These are phyloP conservation scores for Acanthamoeba rhysodes DNA, from an alignment of 208 protist species.

Conservation along the genomic window DNA sequence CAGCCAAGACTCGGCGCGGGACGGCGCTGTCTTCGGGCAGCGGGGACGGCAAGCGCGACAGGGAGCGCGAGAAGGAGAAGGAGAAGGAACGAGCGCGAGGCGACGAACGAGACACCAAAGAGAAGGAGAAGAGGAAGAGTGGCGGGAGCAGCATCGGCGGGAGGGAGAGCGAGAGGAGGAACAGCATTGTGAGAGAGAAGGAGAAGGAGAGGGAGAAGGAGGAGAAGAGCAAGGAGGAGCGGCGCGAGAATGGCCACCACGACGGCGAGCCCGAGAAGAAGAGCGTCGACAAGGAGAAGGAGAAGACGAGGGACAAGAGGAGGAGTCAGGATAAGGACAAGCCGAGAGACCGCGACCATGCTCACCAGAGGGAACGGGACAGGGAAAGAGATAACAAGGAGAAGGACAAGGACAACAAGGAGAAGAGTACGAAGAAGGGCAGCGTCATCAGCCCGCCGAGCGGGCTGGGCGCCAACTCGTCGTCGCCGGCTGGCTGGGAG, in stretches of 20 bases:
- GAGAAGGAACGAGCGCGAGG: neutral
- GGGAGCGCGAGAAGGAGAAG: neutral
- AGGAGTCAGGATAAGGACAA: neutral
- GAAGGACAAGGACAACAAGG: neutral
- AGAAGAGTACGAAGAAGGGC: neutral
- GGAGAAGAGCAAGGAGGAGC: neutral
- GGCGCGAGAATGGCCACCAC: neutral
- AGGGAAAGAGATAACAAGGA: neutral
- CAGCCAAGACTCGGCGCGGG: neutral
- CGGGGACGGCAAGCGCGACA: neutral
- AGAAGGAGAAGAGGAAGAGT: neutral
- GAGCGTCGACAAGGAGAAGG: neutral
- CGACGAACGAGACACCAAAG: neutral
- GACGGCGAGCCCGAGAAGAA: neutral
- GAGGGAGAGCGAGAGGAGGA: neutral
- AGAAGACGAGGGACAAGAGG: neutral
- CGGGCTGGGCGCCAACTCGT: neutral
- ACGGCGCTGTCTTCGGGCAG: neutral
- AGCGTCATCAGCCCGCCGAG: neutral
- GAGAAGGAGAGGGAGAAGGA: neutral
- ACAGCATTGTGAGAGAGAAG: conserved; percentile 2
- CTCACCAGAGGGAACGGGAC: neutral
- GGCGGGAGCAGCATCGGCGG: neutral
- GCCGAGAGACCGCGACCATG: neutral
- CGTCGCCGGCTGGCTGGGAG: neutral